Percentiles rank a stretch among this genome's conserved stretches.
phyloP scores from a whole-genome alignment of 202 grass and related monocot species.

The Carex arenaria region DNA sequence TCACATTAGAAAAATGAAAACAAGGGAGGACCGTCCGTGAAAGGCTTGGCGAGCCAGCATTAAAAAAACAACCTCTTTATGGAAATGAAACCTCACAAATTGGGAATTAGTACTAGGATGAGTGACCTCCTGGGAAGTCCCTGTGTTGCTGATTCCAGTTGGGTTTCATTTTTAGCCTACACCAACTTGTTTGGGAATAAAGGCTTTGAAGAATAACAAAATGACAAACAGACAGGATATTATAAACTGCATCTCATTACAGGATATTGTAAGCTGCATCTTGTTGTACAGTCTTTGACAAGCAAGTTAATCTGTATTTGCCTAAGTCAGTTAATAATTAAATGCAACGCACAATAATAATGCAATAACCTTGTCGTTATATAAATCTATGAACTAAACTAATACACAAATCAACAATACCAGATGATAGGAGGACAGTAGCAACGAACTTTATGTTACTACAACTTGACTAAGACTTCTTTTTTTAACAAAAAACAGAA shows the following conservation, averaged over 20 bases:
- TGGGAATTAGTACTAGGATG: too few relatives aligned
- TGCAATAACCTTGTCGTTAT: not conserved
- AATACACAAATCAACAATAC: not conserved
- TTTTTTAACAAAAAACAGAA: not conserved
- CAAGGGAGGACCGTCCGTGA: too few relatives aligned
- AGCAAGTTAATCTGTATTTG: not conserved
- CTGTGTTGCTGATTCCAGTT: too few relatives aligned
- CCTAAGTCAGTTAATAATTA: not conserved
- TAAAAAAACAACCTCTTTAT: too few relatives aligned
- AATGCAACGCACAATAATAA: not conserved
- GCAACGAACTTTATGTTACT: not conserved
- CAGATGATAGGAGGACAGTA: not conserved
- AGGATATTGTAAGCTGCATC: not conserved
- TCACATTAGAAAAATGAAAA: not conserved
- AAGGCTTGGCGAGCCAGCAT: too few relatives aligned
- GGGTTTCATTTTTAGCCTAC: too few relatives aligned
- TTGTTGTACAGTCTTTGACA: not conserved
- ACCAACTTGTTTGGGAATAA: too few relatives aligned
- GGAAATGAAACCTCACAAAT: too few relatives aligned
- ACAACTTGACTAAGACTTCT: too few relatives aligned
- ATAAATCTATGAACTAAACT: not conserved
- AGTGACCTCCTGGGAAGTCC: too few relatives aligned
- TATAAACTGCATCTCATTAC: not conserved
- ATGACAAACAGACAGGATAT: not conserved
- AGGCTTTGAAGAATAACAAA: not conserved